Evolutionary conservation across 2,329 filamentous ascomycete genomes (phyloP), one percentile per base, ranked within the genome.

Genomic region (Aspergillus sojae): DNA sequence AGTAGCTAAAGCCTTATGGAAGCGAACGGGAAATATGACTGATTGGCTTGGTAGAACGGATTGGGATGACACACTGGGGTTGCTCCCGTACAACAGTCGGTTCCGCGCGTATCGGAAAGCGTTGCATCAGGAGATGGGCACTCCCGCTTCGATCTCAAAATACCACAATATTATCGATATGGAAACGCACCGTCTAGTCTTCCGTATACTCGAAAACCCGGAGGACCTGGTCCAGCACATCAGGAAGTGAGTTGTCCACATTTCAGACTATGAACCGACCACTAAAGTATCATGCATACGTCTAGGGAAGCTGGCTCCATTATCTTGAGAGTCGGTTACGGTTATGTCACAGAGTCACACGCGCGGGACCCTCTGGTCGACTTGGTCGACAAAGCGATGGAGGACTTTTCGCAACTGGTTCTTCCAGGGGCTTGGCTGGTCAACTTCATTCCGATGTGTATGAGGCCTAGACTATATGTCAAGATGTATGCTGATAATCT

Each of bases 281-380:
- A 28, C 30, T 48, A 36, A 48, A 34, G 5, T 2, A n/a, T 58
- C 9, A 0, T 26, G 12, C 21, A 14, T 46, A 16, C 21, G 2
- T 52, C 3, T 32, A 60, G 58, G 28, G 43, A 52, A 41, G 34
- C 58, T 21, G 58, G 58, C 2, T 50, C 58, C 1, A 23, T 60
- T 11, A 60, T 60, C 16, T 19, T 60, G 21, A 50, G 53, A 16
- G 43, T 43, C 21, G 50, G 48, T n/a, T 60, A 60, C 28, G 58
- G 58, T 16, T 60, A 60, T 36, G 34, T 46, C 23, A 41, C 41
- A 12, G 58, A 60, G 7, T 28, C 58, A 5, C 48, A 60, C 2
- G 50, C 23, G 6, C 36, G 16, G 16, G 58, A 60, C 39, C 58
- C 58, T 7, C 48, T 60, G 16, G n/a, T 60, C 9, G 50, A 41